Evolutionary conservation across 1,284 basidiomycete species (phyloP).

Genomic region (Ganoderma multipileum): DNA sequence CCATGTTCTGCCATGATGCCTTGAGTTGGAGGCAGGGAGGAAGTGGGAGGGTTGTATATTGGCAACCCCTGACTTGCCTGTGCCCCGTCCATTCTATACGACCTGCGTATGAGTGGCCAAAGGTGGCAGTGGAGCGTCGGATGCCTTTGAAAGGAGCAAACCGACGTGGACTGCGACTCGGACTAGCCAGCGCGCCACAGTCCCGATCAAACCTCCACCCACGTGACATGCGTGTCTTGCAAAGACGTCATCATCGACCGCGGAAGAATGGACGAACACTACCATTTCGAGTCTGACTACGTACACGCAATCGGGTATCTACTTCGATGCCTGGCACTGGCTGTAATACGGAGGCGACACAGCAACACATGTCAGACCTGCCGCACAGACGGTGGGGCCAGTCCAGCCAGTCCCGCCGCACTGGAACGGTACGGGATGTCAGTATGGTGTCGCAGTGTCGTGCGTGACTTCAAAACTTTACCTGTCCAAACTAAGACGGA

Average conservation of each 20-base stretch:
- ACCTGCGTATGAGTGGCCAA: neutral
- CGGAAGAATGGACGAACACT: neutral
- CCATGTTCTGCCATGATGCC: slow-evolving; percentile 24
- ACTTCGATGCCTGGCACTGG: slow-evolving; percentile 24
- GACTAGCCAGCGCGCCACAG: slow-evolving; percentile 1
- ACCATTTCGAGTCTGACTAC: neutral
- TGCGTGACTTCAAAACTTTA: slow-evolving; percentile 6
- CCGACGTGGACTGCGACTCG: neutral
- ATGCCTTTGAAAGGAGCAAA: neutral
- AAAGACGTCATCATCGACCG: neutral
- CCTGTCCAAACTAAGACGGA: slow-evolving; percentile 33
- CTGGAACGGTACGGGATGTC: slow-evolving; percentile 12
- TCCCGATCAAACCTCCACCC: slow-evolving; percentile 13
- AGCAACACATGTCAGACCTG: slow-evolving; percentile 26
- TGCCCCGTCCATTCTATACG: neutral
- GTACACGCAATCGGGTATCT: neutral
- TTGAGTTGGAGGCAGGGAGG: neutral
- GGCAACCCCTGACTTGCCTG: neutral
- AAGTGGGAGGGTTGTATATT: neutral
- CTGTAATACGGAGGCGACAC: slow-evolving; percentile 32
- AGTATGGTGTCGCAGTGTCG: neutral
- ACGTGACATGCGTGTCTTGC: neutral
- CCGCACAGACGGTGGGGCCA: slow-evolving; percentile 33
- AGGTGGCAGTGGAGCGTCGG: neutral
- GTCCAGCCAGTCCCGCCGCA: slow-evolving; percentile 37